phyloP scores from a whole-genome alignment of 331 rosid species.

The Malus hybrid region DNA sequence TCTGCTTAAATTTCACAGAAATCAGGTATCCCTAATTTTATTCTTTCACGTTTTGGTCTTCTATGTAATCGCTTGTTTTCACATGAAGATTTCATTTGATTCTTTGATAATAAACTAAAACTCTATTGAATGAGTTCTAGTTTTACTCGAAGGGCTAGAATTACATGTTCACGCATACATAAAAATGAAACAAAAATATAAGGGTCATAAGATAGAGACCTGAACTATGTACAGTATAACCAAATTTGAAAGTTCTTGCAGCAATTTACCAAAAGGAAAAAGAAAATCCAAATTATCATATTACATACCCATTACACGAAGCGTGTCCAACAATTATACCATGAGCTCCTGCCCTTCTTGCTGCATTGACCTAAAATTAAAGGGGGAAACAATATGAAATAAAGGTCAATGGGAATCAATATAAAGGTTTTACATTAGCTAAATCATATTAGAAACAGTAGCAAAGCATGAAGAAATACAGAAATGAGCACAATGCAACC shows the following conservation, averaged over 20 bases:
- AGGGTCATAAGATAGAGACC: background rate
- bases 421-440: background rate
- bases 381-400: background rate
- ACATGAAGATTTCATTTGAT: background rate
- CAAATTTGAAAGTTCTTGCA: background rate
- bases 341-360: conserved; percentile 79
- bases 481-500: too few species aligned
- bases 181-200: background rate
- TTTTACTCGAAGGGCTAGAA: background rate
- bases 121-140: background rate
- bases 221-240: background rate
- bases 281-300: background rate
- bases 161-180: background rate
- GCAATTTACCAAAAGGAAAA: background rate
- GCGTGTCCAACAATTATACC: conserved; percentile 98
- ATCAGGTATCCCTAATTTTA: background rate
- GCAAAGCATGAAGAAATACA: too few species aligned
- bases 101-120: background rate
- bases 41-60: background rate
- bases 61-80: background rate
- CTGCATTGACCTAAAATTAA: conserved; percentile 54
- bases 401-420: background rate
- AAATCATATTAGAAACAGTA: too few species aligned
- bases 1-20: background rate
- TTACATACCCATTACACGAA: conserved; percentile 56